Base-by-base conservation (phyloP, 164 flowering plant species). In the Vitis cinerea region DNA sequence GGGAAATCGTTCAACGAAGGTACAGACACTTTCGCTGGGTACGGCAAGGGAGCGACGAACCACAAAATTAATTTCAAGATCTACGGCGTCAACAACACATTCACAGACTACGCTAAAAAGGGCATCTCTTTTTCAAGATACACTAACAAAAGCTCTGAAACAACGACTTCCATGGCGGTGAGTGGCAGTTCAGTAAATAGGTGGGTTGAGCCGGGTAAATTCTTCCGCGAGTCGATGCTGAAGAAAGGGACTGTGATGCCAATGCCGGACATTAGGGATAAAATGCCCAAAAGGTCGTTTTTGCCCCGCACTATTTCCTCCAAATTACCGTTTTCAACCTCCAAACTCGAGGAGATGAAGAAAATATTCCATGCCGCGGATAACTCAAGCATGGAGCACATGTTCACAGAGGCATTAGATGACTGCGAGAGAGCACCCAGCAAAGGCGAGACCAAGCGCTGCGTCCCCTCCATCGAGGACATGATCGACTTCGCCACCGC, bases 131-230 rank as follows among this genome's bases (percentile, higher is more conserved):
- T 88, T 16, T 23, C 81, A 1, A 65, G 23, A 9, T 86, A 86
- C 82, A 66, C 63, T 8, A 80, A 83, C 17, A 64, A 31, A 2
- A 80, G 70, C 65, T 49, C 79, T 1, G 61, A 14, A 1, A 17
- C 59, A 62, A 37, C 19, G 12, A 15, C 69, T 5, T 29, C 69
- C 3, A 65, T 57, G 75, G 19, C 64, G 52, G 66, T 2, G 51
- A 72, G 71, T 74, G 88, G 84, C 76, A 85, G 66, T 66, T 16
- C 19, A 53, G 83, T 75, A 14, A 88, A 81, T 68, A 83, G 71
- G 67, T 87, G 90, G 90, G 83, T 88, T 4, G 92, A 88, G 79
- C 90, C 92, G 54, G 92, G 92, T 37, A 88, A 88, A 67, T 88
- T 88, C 74, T 88, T 88, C 72, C 66, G 90, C 11, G 92, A 88